Conservation (phyloP, 306 rosid species). For the Pueraria montana region DNA sequence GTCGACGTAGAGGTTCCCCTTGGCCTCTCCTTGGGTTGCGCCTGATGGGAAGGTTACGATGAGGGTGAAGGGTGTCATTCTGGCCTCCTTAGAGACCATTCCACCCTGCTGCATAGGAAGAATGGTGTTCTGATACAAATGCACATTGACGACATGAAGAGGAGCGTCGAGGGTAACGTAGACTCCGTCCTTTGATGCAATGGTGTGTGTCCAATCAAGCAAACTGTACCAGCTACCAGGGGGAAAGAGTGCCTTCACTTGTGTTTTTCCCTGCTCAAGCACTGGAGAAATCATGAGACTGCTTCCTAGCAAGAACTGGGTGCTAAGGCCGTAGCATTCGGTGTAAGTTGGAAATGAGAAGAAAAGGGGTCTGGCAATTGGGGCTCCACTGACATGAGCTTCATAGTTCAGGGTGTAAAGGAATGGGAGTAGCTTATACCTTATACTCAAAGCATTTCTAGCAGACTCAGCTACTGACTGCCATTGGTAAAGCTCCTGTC, state of each 20-base stretch:
- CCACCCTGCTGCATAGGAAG: slow-evolving; percentile 97
- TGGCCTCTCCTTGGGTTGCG: slow-evolving; percentile 69
- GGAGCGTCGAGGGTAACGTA: slow-evolving; percentile 87
- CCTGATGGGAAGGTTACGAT: slow-evolving; percentile 79
- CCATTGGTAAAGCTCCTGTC: slow-evolving; percentile 99
- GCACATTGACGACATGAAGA: slow-evolving; percentile 85
- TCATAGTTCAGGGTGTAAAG: slow-evolving; percentile 94
- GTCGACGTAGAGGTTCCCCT: slow-evolving; percentile 84
- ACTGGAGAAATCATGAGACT: slow-evolving; percentile 90
- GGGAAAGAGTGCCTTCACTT: slow-evolving; percentile 85
- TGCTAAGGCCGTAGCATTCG: slow-evolving; percentile 75
- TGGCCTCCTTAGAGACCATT: slow-evolving; percentile 79
- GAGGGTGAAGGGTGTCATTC: slow-evolving; percentile 83
- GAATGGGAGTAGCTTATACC: slow-evolving; percentile 90
- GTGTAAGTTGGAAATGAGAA: slow-evolving; percentile 84
- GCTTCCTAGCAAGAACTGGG: slow-evolving; percentile 89
- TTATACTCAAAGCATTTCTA: slow-evolving; percentile 85
- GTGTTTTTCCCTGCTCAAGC: slow-evolving; percentile 76
- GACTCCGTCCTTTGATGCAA: slow-evolving; percentile 60
- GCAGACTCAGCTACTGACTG: slow-evolving; percentile 87
- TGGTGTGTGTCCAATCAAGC: slow-evolving; percentile 71
- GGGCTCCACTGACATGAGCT: slow-evolving; percentile 87
- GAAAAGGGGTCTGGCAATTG: slow-evolving; percentile 97
- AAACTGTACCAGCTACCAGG: slow-evolving; percentile 95
- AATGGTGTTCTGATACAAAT: slow-evolving; percentile 85